Evolutionary conservation across 1,284 basidiomycete genomes (phyloP), one percentile per base, ranked within the genome.

Genomic region (Apiotrichum siamense): DNA sequence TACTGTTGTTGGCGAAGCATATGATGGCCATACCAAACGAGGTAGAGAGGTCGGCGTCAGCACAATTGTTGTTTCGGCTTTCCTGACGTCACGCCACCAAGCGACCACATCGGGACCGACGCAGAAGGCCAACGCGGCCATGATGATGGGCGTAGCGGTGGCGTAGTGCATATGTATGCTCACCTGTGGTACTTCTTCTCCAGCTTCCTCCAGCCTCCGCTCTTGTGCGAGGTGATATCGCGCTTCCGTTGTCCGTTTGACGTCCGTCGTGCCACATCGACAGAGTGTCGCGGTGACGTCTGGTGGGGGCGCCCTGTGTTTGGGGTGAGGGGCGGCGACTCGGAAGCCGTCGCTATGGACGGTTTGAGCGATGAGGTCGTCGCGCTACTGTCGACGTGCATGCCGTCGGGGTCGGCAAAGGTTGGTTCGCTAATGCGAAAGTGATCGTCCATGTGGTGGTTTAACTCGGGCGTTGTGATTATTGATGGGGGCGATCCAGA

Each of bases 161-260:
- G 23, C 5, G 13, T 5, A 15, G 32, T 11, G 21, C 36, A 47
- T 41, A 35, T 21, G 26, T 23, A 20, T 36, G 17, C 66, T 66
- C 61, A 70, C 68, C 62, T 66, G 3, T 61, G 59, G 50, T 67
- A 61, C 47, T 65, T 65, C 44, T 59, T n/a, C n/a, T n/a, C n/a
- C n/a, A n/a, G n/a, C n/a, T n/a, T 58, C 25, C 65, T 40, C 63
- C 62, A 65, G 46, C 62, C 66, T 6, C 56, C 57, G 23, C 37
- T 36, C 26, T 52, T 52, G 36, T 55, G 53, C 37, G 31, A 12
- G 18, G 51, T 38, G 2, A 40, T 21, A 29, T 51, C 44, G 9
- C 44, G 44, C 20, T 46, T 46, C 29, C 49, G 27, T 24, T 29
- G 43, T 24, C 42, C 42, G 20, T 44, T 32, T 33, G 44, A 45